Evolutionary conservation across 495 filamentous ascomycete genomes (phyloP).

Genomic region (Tirmania nivea): DNA sequence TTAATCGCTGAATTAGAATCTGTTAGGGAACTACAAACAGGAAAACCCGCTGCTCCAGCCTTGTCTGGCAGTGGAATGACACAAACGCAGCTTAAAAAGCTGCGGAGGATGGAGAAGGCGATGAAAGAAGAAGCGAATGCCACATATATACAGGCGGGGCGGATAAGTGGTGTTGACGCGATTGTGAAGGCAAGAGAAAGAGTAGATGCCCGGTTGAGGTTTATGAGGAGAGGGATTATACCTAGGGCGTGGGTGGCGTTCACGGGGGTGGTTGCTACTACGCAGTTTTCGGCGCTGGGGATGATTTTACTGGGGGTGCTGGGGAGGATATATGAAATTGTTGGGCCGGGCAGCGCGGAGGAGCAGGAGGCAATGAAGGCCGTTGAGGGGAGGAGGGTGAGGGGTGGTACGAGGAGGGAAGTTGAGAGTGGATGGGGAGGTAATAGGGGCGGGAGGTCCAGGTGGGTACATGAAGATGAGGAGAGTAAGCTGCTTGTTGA

Average conservation of each 20-base stretch:
- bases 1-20: slow-evolving; percentile 22
- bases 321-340: slow-evolving; percentile 33
- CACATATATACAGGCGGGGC: neutral
- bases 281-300: slow-evolving; percentile 60
- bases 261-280: slow-evolving; percentile 44
- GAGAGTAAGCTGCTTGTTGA: neutral
- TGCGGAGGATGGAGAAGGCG: neutral
- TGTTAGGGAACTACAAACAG: no score
- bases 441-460: neutral
- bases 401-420: neutral
- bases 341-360: slow-evolving; percentile 8
- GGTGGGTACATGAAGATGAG: neutral
- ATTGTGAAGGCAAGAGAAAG: neutral
- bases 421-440: neutral
- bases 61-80: neutral
- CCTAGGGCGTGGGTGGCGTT: slow-evolving; percentile 29
- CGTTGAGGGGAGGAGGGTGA: neutral
- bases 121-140: neutral
- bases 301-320: slow-evolving; percentile 45
- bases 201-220: slow-evolving; percentile 12
- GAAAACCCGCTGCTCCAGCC: slow-evolving; percentile 11
- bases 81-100: neutral
- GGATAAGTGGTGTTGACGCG: slow-evolving; percentile 3
- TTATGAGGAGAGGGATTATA: slow-evolving; percentile 11
- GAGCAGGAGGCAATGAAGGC: slow-evolving; percentile 1